Conservation (phyloP, 345 rosid species). For the Hevea brasiliensis region DNA sequence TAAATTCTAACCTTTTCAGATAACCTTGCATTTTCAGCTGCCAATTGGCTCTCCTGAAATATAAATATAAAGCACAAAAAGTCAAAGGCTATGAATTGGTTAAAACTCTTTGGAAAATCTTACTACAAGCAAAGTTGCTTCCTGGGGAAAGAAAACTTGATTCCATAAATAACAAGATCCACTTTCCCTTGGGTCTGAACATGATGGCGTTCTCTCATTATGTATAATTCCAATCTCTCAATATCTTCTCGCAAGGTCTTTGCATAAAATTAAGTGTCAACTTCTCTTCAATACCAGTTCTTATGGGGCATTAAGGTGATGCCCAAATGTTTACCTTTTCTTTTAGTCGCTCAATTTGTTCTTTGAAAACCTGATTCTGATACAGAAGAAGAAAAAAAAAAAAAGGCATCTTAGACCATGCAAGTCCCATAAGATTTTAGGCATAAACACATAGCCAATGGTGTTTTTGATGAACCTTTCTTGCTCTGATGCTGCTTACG, state of each 20-base stretch:
- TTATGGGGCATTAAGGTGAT: not conserved
- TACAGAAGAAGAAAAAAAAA: not conserved
- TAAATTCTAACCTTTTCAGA: conserved; percentile 7
- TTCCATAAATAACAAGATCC: not conserved
- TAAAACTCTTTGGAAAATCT: not conserved
- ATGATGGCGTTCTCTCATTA: too few species aligned
- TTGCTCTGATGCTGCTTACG: conserved; percentile 33
- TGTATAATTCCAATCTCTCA: too few species aligned
- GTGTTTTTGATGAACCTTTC: conserved; percentile 29
- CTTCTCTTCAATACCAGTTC: not conserved
- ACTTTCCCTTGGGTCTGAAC: not conserved
- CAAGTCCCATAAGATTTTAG: not conserved
- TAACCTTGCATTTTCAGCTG: conserved; percentile 20
- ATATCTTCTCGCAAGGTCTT: not conserved
- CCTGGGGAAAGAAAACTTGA: not conserved
- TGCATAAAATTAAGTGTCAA: not conserved
- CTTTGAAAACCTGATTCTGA: conserved; percentile 75
- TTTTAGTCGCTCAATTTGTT: conserved; percentile 58
- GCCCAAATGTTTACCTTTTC: conserved; percentile 52
- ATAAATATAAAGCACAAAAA: not conserved
- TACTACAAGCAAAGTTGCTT: not conserved
- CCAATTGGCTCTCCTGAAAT: conserved; percentile 18
- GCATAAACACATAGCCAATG: not conserved
- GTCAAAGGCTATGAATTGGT: not conserved
- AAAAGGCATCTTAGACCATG: not conserved